Evolutionary conservation across 176 grass and related monocot genomes (phyloP), one percentile per base, ranked within the genome.

Genomic region (Neostapfia colusana): DNA sequence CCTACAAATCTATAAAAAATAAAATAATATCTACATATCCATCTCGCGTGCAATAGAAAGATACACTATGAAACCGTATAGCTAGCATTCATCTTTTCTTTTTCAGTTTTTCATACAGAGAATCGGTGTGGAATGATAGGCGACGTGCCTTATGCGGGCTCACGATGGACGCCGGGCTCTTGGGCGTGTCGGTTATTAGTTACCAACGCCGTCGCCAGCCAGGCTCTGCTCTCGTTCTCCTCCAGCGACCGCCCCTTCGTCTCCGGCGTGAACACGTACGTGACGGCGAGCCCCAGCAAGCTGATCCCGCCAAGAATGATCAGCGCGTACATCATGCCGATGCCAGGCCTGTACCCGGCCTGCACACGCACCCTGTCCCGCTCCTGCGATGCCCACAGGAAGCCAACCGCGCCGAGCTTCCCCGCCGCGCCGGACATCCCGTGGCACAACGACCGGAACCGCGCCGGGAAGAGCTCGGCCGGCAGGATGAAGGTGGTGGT

Each of bases 401-500:
- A 87, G 18, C 78, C 77, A 27, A 88, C 64, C 4, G 85, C 85
- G 5, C 81, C 77, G 20, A 80, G 44, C 61, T 91, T 91, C 46
- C 85, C 89, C 4, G 81, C 77, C 10, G 62, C 85, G n/a, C 77
- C 81, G 21, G 89, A 91, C 12, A 91, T 82, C 26, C 85, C 89
- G 12, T 88, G 89, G 79, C 89, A 92, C 0, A 82, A 85, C 11
- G 89, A 91, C 3, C 79, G 79, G 48, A 91, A 36, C 14, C 85
- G 14, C 20, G 85, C 82, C 15, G 82, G 89, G 57, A 88, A 91
- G 64, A 91, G 83, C 85, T 91, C 89, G 10, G 89, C 89, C 0
- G 82, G 89, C 13, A 91, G 74, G 82, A 91, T 80, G 86, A 92
- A 92, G 9, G 86, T 92, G 35, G 80, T 89, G 76, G 86, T 89